Base-by-base conservation (phyloP, 2,329 filamentous ascomycete species). In the Chalaropsis thielavioides region DNA sequence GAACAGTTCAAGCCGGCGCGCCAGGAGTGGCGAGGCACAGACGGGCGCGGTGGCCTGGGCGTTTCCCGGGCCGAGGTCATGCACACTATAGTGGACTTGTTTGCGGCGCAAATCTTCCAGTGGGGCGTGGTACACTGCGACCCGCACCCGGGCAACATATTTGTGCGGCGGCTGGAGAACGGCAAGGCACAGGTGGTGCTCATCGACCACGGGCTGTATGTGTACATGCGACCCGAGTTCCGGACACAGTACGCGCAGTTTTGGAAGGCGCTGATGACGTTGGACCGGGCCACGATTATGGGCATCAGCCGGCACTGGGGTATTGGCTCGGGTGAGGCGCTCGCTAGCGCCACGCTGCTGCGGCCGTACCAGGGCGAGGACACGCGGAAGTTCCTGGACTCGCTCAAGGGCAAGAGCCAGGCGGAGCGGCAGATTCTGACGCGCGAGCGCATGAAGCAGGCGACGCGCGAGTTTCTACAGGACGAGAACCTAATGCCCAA, bases 41-140 rank as follows among this genome's bases (percentile, higher is more conserved):
- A 83, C 61, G 82, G 84, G 31, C 85, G 83, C 67, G 92, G 92
- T 61, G 94, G 94, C 0, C 83, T 97, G 0, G 94, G 94, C 0
- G 78, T 99, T 2, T 85, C 84, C 7, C 79, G 90, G 38, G 89
- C 88, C 71, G 87, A 92, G 67, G 90, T 96, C 67, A 97, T 97
- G 94, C 88, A 87, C 5, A 96, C 90, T 40, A 96, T 97, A 85
- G 84, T 96, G 61, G 92, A 96, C 73, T 81, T 97, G 41, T 99
- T 97, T 78, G 89, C 87, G n/a, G 92, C 90, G 1, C 92, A 97
- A 73, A 97, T 97, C 81, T 99, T 96, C 79, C 87, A 95, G 69
- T 97, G 90, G 89, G 94, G 94, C 13, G 83, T 89, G 54, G 89
- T 97, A 0, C 92, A 99, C 77, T 96, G 92, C 76, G 94, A 99